These are phyloP conservation scores for Dactylellina parvicollis DNA, from an alignment of 2,329 filamentous ascomycete species.

Conservation along the genomic window DNA sequence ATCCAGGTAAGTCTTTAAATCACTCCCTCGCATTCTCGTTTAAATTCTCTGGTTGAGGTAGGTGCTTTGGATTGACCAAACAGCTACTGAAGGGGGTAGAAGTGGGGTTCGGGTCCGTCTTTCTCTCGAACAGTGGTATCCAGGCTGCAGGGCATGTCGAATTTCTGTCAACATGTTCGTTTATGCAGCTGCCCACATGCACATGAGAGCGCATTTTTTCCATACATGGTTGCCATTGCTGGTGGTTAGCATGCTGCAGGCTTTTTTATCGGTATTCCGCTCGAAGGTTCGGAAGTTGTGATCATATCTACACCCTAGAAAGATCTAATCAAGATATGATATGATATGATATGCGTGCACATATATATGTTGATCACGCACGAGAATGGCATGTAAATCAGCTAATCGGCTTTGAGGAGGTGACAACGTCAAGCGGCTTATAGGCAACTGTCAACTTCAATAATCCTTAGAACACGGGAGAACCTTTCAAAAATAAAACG, in stretches of 20 bases:
- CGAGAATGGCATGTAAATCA: background rate
- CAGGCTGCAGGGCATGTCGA: constrained; percentile 2
- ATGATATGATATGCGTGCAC: constrained; percentile 11
- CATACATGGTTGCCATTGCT: too few relatives aligned
- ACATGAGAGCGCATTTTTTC: constrained; percentile 7
- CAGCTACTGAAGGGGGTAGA: background rate
- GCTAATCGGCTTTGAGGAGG: constrained; percentile 33
- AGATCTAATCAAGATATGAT: constrained; percentile 48
- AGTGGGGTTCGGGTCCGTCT: background rate
- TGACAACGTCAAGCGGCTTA: background rate
- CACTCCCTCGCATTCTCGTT: constrained; percentile 21
- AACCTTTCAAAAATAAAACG: too few relatives aligned
- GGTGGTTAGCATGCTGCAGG: background rate
- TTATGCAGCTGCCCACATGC: constrained; percentile 34
- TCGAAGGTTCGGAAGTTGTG: background rate
- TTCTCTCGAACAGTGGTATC: background rate
- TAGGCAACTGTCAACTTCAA: background rate
- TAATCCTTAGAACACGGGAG: background rate
- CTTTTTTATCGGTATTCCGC: too few relatives aligned
- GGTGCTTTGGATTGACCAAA: background rate
- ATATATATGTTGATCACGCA: background rate
- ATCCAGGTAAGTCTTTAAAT: background rate
- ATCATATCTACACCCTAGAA: background rate
- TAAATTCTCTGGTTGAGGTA: constrained; percentile 10
- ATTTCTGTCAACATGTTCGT: background rate